Base-by-base conservation (phyloP, 2,329 filamentous ascomycete genomes). In the Graphiopsis chlorocephala region DNA sequence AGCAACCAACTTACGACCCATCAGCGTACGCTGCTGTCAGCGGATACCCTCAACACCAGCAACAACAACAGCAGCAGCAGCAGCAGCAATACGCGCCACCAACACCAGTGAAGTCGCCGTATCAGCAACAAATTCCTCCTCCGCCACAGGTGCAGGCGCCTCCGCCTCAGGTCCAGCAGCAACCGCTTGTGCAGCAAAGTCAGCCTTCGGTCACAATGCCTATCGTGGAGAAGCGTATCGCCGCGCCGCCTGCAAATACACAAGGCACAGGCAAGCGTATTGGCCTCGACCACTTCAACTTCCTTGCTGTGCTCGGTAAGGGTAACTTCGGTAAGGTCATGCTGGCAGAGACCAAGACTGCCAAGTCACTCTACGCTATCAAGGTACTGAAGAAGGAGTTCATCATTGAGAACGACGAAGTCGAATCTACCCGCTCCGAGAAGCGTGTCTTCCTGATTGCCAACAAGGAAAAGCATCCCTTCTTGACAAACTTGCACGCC, bases 291-390 rank as follows among this genome's bases (percentile, higher is more conserved):
- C 93, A 99, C 79, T 99, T 99, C 85, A 99, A 99, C 78, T 99
- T 99, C 85, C 85, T 99, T 69, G 94, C 96, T 69, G 95, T 99
- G 62, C 86, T 99, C 69, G 95, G 95, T 75, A 99, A 99, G 80
- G 95, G 95, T 81, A 99, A 99, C 80, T 99, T 99, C 76, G 95
- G 95, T 78, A 99, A 99, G 80, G 95, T 99, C 80, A 99, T 99
- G 95, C 83, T 99, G 78, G 95, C 95, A 2, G 96, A 99, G 80
- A 97, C 95, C 1, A 99, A 99, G 83, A 88, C 88, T 63, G 88
- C 91, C 11, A 92, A 93, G 78, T 91, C 94, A 77, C 84, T 99
- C 8, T 99, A 98, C 77, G 95, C 95, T 64, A 99, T 99, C 79
- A 99, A 99, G 80, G 95, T 99, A 42, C 82, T 99, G 71, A 99